Base-by-base conservation (phyloP, 2,329 filamentous ascomycete species). In the Penicillium thymicola region DNA sequence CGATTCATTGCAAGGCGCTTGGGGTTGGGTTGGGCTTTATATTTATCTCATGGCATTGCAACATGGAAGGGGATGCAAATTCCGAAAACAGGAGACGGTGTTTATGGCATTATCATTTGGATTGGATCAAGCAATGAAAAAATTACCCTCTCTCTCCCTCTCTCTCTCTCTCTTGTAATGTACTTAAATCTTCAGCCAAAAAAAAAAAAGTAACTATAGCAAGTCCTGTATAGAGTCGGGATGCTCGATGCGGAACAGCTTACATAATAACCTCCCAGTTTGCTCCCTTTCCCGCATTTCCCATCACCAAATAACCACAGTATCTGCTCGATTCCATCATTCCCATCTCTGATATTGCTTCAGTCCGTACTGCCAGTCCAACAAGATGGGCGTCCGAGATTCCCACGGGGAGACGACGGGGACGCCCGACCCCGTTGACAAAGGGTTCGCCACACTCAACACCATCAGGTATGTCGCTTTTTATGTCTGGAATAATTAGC, bases 381-480 rank as follows among this genome's bases (percentile, higher is more conserved):
- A 54, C 61, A 73, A 52, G 51, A 85, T 86, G 83, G 83, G 79
- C 64, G 80, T 78, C 65, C 77, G 80, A 62, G 82, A 85, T 72
- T 76, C 74, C 62, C 79, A 79, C 37, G 75, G 79, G 56, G 82
- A 85, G 69, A 77, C 76, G 58, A 74, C 74, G 45, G 79, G 77
- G 66, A 84, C 82, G 40, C 83, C 83, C 43, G 81, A 81, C 61
- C 82, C 83, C 51, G 79, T 85, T 32, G 84, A 93, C 74, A 95
- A 88, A 72, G 89, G 92, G 54, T 87, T 87, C 70, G 92, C 92
- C 65, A 97, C 92, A 36, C 79, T 94, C 60, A 88, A 91, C 66
- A 93, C 92, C 30, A 81, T 97, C 65, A 84, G 85, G 89, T 90
- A 80, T 68, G 85, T 77, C 65, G 52, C 50, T 14, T 44, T 36